Base-by-base conservation (phyloP, 2,329 filamentous ascomycete species). In the Aureobasidium pullulans region DNA sequence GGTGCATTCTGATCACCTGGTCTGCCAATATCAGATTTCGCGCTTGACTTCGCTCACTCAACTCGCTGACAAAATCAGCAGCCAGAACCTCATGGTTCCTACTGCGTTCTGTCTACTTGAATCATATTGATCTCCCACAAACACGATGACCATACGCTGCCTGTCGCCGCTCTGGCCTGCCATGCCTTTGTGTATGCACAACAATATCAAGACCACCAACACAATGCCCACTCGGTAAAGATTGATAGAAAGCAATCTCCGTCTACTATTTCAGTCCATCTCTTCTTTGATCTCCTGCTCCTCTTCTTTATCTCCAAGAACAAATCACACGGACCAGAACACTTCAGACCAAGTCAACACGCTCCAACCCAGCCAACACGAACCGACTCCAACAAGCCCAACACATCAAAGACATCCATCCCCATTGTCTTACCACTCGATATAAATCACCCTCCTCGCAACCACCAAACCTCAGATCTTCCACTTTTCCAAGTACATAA, bases 141-240 rank as follows among this genome's bases (percentile, higher is more conserved):
- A 23, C 23, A 23, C 23, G 3, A 23, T 13, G 13, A 36, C 3
- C 8, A 36, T 5, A 8, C 8, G 34, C 37, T n/a, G 15, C 32
- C 13, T 19, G n/a, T 13, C 23, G 49, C n/a, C n/a, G 9, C 16
- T 53, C 37, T 32, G 28, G 13, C n/a, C 10, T 40, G 23, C 49
- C 37, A 32, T 53, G 23, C 42, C 49, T 53, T 53, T 53, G 49
- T 53, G 9, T 10, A 32, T 11, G 23, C 15, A 53, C 37, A 53
- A 53, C 49, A 53, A 42, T 42, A 53, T 53, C 49, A 53, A 53
- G 49, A 42, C 28, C 28, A 40, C 8, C 37, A 31, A n/a, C 15
- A 53, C 37, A 53, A 53, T 42, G 37, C 28, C 15, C 42, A 42
- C 28, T 32, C 23, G 39, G 13, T 15, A 42, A 28, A 32, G n/a